Percentiles rank a stretch among this genome's conserved stretches.
Conservation (phyloP, 2,329 filamentous ascomycete genomes). For the Cercospora canescens region DNA sequence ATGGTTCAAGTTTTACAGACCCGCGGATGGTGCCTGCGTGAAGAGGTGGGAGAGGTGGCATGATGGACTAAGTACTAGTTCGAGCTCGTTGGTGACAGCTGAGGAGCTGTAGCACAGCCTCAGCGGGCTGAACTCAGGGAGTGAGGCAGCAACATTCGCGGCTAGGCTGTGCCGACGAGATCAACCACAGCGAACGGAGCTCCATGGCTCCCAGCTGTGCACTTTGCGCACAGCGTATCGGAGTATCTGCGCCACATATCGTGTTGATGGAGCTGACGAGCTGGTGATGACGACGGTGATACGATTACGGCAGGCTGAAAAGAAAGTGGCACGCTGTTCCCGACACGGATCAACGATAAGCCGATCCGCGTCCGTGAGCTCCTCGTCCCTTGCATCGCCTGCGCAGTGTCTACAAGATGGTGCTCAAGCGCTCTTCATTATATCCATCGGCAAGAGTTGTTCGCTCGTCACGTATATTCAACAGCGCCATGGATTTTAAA, state of each 20-base stretch:
- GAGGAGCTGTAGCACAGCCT: constrained; percentile 20
- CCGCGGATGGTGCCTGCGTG: background rate
- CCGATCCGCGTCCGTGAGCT: background rate
- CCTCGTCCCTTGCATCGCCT: background rate
- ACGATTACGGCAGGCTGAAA: background rate
- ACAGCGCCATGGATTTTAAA: too few relatives aligned
- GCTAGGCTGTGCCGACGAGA: background rate
- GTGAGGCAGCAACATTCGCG: constrained; percentile 17
- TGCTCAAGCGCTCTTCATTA: too few relatives aligned
- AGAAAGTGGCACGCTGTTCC: background rate
- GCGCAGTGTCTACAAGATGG: too few relatives aligned
- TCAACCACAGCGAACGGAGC: background rate
- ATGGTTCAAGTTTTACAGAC: background rate
- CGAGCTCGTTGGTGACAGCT: constrained; percentile 2
- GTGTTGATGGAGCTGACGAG: background rate
- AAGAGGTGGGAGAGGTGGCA: background rate
- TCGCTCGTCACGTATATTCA: too few relatives aligned
- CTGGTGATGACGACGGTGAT: background rate
- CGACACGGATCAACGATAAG: background rate
- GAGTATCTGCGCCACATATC: background rate
- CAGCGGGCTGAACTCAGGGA: constrained; percentile 59
- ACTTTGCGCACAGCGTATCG: background rate
- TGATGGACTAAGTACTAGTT: constrained; percentile 1
- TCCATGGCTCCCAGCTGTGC: background rate
- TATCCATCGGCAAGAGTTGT: too few relatives aligned